Conservation (phyloP, 2,329 filamentous ascomycete species). For the Colletotrichum eleusines region DNA sequence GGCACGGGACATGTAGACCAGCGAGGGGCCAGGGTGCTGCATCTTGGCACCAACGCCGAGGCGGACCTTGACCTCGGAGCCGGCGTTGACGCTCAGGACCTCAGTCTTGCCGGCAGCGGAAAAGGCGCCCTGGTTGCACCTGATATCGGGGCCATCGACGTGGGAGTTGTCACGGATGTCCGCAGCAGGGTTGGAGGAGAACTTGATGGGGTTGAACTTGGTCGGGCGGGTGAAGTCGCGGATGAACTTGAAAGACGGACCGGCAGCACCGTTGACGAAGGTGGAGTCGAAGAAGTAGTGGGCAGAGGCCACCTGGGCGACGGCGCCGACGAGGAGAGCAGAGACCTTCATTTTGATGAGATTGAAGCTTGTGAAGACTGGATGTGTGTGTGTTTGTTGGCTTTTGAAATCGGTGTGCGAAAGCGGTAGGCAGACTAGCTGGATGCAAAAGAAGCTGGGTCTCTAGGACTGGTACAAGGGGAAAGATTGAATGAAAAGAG, state of each 20-base stretch:
- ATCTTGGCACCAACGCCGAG: slow-evolving; percentile 43
- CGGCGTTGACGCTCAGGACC: slow-evolving; percentile 45
- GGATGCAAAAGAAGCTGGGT: neutral
- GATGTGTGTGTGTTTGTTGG: neutral
- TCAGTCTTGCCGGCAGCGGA: slow-evolving; percentile 42
- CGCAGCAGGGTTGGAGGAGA: slow-evolving; percentile 45
- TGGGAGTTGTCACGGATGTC: slow-evolving; percentile 45
- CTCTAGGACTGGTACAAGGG: neutral
- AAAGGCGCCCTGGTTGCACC: slow-evolving; percentile 49
- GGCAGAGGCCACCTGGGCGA: slow-evolving; percentile 45
- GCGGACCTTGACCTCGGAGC: slow-evolving; percentile 44
- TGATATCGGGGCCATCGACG: slow-evolving; percentile 45
- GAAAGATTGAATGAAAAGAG: neutral
- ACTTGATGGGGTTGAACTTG: slow-evolving; percentile 48
- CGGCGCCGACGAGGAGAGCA: slow-evolving; percentile 36
- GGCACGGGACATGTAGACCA: slow-evolving; percentile 47
- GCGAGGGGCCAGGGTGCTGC: slow-evolving; percentile 44
- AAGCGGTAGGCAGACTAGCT: neutral
- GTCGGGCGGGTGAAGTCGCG: slow-evolving; percentile 46
- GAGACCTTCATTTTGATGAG: slow-evolving; percentile 44
- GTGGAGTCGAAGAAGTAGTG: slow-evolving; percentile 49
- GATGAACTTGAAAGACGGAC: slow-evolving; percentile 44
- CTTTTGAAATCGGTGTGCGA: neutral
- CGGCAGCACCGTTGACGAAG: slow-evolving; percentile 44
- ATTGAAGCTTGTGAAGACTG: neutral